Evolutionary conservation across 768 basidiomycete genomes (phyloP), one percentile per base, ranked within the genome.

Genomic region (Floccularia luteovirens): DNA sequence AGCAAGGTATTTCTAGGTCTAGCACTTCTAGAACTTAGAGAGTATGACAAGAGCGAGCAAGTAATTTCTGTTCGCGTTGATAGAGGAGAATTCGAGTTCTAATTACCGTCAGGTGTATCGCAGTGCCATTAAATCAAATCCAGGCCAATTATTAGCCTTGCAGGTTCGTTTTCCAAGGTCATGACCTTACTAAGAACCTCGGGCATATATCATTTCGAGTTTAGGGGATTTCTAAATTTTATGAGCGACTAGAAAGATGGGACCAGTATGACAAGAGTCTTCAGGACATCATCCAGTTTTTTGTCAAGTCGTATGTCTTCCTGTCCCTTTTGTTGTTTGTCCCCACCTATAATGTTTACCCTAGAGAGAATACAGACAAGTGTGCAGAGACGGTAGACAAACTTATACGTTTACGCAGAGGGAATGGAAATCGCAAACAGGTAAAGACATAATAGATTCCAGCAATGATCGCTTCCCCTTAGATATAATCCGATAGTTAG

Each of bases 1-100:
- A 97, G 93, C 3, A 75, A 85, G 55, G 84, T 96, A 17, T 96
- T 92, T 55, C 71, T 89, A 20, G 92, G 82, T 2, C 63, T 96
- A 8, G 80, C 96, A 1, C 67, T 74, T 17, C 66, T 90, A 8
- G 89, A 94, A 54, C 65, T 93, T 2, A 77, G 77, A 20, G 72
- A 86, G 39, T 58, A 66, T 16, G 74, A 79, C 27, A 65, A 80
- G 56, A 85, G 91, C 66, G 92, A 97, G 68, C 77, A 84, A 78
- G 92, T 94, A 75, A 72, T 67, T 52, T 50, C 31, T 39, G 41
- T 45, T 32, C 23, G 22, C 31, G 14, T 13, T 17, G 20, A 43
- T 36, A 19, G 20, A 17, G 21, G 40, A 37, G 11, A 31, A 23
- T 24, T 25, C 39, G 38, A 39, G 59, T 52, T 34, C 46, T 43